Percentiles rank a stretch among this genome's conserved stretches.
These are phyloP conservation scores for Annulohypoxylon truncatum DNA, from an alignment of 2,329 filamentous ascomycete genomes.

Conservation along the genomic window DNA sequence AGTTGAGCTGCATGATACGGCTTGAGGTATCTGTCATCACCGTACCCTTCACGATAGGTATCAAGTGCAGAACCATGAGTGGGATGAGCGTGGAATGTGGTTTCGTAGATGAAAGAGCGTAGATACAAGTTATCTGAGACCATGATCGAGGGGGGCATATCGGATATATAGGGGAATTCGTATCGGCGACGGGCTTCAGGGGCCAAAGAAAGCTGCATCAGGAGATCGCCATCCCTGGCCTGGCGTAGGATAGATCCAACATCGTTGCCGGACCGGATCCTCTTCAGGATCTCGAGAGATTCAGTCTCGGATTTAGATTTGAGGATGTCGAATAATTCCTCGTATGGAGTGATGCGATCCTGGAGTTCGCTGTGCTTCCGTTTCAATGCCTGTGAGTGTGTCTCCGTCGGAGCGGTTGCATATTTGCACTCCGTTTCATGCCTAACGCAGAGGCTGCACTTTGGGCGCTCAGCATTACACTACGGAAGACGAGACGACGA, in stretches of 20 bases:
- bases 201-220: slow-evolving; percentile 53
- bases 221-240: slow-evolving; percentile 51
- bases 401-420: slow-evolving; percentile 48
- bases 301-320: slow-evolving; percentile 45
- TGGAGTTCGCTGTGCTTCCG: slow-evolving; percentile 49
- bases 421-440: slow-evolving; percentile 48
- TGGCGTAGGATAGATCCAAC: slow-evolving; percentile 50
- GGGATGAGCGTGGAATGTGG: slow-evolving; percentile 34
- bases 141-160: slow-evolving; percentile 49
- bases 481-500: slow-evolving; percentile 15
- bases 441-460: slow-evolving; percentile 48
- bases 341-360: slow-evolving; percentile 43
- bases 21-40: slow-evolving; percentile 48
- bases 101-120: slow-evolving; percentile 48
- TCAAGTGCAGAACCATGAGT: slow-evolving; percentile 18
- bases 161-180: slow-evolving; percentile 53
- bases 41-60: slow-evolving; percentile 19
- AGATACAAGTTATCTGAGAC: slow-evolving; percentile 47
- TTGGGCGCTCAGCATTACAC: slow-evolving; percentile 50
- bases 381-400: slow-evolving; percentile 50
- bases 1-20: slow-evolving; percentile 54
- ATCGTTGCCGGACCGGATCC: slow-evolving; percentile 53
- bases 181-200: slow-evolving; percentile 55
- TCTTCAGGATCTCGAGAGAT: slow-evolving; percentile 50
- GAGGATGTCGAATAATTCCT: slow-evolving; percentile 48